Percentiles rank a stretch among this genome's conserved stretches.
Conservation (phyloP, 805 yeast genomes). For the Candida koratica region DNA sequence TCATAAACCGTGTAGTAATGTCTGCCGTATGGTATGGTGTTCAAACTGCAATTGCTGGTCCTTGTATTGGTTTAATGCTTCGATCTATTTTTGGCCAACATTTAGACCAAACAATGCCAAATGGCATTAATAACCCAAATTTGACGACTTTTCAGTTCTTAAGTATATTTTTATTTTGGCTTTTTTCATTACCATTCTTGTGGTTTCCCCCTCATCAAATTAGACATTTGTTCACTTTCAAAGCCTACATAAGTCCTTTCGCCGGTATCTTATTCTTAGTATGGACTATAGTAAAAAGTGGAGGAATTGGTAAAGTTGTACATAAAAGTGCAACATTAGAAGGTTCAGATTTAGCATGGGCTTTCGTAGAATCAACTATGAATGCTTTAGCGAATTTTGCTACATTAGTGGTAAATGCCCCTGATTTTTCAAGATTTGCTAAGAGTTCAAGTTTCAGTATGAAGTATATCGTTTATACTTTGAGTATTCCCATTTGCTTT, state of each 20-base stretch:
- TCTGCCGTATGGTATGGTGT: constrained; percentile 86
- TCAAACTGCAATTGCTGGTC: constrained; percentile 81
- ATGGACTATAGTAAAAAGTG: constrained; percentile 80
- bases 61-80: constrained; percentile 74
- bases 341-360: constrained; percentile 75
- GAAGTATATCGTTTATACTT: constrained; percentile 42
- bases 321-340: constrained; percentile 46
- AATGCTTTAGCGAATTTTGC: constrained; percentile 82
- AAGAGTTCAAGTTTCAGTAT: constrained; percentile 38
- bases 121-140: constrained; percentile 55
- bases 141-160: constrained; percentile 71
- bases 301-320: constrained; percentile 73
- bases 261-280: constrained; percentile 81
- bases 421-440: constrained; percentile 86
- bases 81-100: constrained; percentile 68
- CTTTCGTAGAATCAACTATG: constrained; percentile 74
- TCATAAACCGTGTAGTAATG: constrained; percentile 83
- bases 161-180: constrained; percentile 79
- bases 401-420: constrained; percentile 82
- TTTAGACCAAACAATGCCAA: constrained; percentile 57
- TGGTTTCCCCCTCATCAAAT: constrained; percentile 80
- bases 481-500: constrained; percentile 73
- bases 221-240: constrained; percentile 78
- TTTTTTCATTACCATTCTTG: constrained; percentile 71
- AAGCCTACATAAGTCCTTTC: constrained; percentile 72